Percentiles rank a stretch among this genome's conserved stretches.
These are phyloP conservation scores for Panellus pusillus DNA, from an alignment of 768 basidiomycete genomes.

Conservation along the genomic window DNA sequence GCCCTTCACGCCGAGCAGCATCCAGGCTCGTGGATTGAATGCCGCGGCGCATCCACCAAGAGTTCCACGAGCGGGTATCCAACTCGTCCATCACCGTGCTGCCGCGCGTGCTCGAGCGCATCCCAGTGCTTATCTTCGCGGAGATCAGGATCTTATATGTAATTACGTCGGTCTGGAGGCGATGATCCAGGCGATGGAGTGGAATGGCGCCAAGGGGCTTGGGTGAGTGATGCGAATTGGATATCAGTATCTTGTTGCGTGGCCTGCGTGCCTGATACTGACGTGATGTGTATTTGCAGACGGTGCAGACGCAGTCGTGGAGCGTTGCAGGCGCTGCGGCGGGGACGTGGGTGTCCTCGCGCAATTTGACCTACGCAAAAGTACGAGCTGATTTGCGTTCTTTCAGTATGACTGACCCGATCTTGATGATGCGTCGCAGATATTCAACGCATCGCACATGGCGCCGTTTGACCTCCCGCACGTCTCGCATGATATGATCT, in stretches of 20 bases:
- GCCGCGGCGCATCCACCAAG: constrained; percentile 61
- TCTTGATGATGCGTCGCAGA: constrained; percentile 39
- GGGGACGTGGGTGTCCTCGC: constrained; percentile 87
- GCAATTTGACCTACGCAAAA: constrained; percentile 93
- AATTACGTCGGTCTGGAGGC: constrained; percentile 91
- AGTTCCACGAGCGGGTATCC: constrained; percentile 56
- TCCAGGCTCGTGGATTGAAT: constrained; percentile 86
- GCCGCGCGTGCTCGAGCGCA: constrained; percentile 73
- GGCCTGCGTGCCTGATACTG: constrained; percentile 1
- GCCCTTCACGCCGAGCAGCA: constrained; percentile 83
- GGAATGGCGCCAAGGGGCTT: constrained; percentile 84
- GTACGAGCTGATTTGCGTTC: constrained; percentile 36
- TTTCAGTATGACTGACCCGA: neutral
- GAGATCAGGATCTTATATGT: constrained; percentile 98
- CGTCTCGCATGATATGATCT: constrained; percentile 95
- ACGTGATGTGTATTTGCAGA: constrained; percentile 35
- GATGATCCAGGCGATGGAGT: constrained; percentile 78
- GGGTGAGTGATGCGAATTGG: constrained; percentile 49
- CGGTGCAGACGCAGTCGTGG: constrained; percentile 72
- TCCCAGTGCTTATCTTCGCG: constrained; percentile 88
- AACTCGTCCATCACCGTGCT: constrained; percentile 75
- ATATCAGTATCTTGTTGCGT: neutral
- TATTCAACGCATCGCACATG: constrained; percentile 97
- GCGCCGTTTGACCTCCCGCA: constrained; percentile 85
- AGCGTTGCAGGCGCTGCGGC: constrained; percentile 72